These are phyloP conservation scores for Auriscalpium vulgare DNA, from an alignment of 768 basidiomycete species.

Conservation along the genomic window DNA sequence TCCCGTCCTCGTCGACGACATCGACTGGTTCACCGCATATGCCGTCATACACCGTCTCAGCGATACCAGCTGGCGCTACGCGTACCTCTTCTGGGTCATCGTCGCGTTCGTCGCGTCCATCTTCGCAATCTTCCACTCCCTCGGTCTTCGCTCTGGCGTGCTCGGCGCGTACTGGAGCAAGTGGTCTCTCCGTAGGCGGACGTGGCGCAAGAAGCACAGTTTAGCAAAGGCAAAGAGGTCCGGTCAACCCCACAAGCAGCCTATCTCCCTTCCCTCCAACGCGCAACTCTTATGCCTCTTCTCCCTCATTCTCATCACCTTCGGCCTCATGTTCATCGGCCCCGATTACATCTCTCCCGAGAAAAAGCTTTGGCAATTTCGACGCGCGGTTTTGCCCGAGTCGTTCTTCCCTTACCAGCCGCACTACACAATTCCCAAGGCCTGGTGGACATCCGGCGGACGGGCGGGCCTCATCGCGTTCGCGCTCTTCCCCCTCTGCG, in stretches of 20 bases:
- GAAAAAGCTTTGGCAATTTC: slow-evolving; percentile 37
- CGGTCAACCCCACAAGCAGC: slow-evolving; percentile 32
- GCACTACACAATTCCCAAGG: slow-evolving; percentile 54
- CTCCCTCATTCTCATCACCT: slow-evolving; percentile 34
- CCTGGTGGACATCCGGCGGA: slow-evolving; percentile 65
- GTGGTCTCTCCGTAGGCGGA: slow-evolving; percentile 49
- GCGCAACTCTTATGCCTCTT: slow-evolving; percentile 47
- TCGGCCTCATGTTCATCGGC: slow-evolving; percentile 47
- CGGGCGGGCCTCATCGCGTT: slow-evolving; percentile 66
- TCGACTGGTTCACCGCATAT: slow-evolving; percentile 50
- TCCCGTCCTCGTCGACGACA: slow-evolving; percentile 35
- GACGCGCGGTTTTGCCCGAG: slow-evolving; percentile 21
- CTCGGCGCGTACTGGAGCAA: slow-evolving; percentile 49
- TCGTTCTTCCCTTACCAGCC: slow-evolving; percentile 34
- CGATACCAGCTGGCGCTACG: slow-evolving; percentile 42
- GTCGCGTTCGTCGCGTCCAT: slow-evolving; percentile 34
- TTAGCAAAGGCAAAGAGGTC: slow-evolving; percentile 26
- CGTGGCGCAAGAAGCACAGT: slow-evolving; percentile 45
- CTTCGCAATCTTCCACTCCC: slow-evolving; percentile 35
- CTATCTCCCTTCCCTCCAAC: slow-evolving; percentile 50
- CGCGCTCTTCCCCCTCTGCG: slow-evolving; percentile 59
- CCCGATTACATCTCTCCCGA: slow-evolving; percentile 60
- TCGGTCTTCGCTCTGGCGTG: slow-evolving; percentile 32
- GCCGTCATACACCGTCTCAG: slow-evolving; percentile 49
- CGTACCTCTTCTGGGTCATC: slow-evolving; percentile 53